Conservation (phyloP, 345 rosid genomes). For the Syzygium aqueum region DNA sequence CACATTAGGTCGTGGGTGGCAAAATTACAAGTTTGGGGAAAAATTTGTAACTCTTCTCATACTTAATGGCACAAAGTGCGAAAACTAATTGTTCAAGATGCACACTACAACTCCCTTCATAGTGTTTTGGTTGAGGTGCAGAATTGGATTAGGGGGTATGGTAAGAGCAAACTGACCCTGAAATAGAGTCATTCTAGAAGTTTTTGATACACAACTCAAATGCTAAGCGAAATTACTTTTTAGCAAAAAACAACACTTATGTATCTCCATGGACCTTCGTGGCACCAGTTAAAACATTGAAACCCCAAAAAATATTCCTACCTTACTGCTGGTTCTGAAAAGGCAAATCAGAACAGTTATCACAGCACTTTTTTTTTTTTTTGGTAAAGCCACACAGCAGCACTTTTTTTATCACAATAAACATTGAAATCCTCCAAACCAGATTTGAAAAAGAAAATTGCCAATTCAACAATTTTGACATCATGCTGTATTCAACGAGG, state of each 20-base stretch:
- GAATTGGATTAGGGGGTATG: background rate
- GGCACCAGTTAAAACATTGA: background rate
- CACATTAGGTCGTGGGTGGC: background rate
- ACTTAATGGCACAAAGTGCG: background rate
- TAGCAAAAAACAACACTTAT: background rate
- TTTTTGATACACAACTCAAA: background rate
- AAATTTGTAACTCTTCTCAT: background rate
- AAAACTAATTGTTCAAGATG: background rate
- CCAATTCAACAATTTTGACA: background rate
- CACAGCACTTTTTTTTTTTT: background rate
- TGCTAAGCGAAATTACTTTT: background rate
- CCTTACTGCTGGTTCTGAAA: background rate
- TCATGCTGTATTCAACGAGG: background rate
- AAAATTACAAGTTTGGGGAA: background rate
- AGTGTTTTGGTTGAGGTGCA: background rate
- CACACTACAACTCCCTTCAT: background rate
- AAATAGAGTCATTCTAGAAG: background rate
- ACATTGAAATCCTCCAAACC: background rate
- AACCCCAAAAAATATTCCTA: background rate
- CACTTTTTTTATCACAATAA: background rate
- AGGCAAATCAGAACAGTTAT: background rate
- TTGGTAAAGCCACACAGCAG: too few relatives aligned
- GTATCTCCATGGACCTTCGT: background rate
- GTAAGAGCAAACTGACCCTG: background rate
- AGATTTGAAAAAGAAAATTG: background rate